These are phyloP conservation scores for Karstenula rhodostoma DNA, from an alignment of 2,329 filamentous ascomycete species.

Conservation along the genomic window DNA sequence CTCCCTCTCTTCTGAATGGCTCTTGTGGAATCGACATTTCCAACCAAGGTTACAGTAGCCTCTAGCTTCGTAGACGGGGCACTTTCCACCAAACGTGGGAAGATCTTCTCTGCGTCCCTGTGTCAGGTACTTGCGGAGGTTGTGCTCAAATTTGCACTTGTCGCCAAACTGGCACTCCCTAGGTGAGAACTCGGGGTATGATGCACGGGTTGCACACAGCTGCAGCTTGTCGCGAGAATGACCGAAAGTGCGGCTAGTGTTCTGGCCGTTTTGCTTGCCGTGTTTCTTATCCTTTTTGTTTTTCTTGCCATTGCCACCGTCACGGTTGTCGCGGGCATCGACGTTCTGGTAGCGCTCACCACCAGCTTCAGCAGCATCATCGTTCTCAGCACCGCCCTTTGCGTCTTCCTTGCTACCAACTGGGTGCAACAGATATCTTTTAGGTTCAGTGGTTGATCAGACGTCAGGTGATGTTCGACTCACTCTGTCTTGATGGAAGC, in stretches of 20 bases:
- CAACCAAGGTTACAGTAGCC: conserved; percentile 85
- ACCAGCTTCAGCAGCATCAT: conserved; percentile 67
- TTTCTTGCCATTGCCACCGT: conserved; percentile 50
- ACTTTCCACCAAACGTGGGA: conserved; percentile 76
- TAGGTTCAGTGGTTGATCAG: conserved; percentile 24
- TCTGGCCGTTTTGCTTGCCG: conserved; percentile 75
- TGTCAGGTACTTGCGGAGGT: conserved; percentile 83
- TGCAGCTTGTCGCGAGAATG: conserved; percentile 78
- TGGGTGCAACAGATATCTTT: conserved; percentile 45
- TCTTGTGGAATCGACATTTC: conserved; percentile 91
- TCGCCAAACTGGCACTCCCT: conserved; percentile 77
- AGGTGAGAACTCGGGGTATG: conserved; percentile 82
- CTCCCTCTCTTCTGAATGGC: conserved; percentile 83
- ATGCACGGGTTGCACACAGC: conserved; percentile 78
- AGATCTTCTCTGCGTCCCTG: conserved; percentile 84
- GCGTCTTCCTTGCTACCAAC: conserved; percentile 35
- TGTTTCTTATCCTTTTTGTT: conserved; percentile 57
- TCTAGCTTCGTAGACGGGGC: conserved; percentile 79
- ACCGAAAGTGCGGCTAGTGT: conserved; percentile 83
- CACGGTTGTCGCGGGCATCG: conserved; percentile 38
- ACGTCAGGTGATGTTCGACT: conserved; percentile 30
- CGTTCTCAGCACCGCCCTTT: conserved; percentile 51
- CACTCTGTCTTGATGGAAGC: conserved; percentile 79
- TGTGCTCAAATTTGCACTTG: conserved; percentile 81
- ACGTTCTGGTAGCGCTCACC: conserved; percentile 56